Evolutionary conservation across 306 rosid species (phyloP).

Genomic region (Casuarina glauca): DNA sequence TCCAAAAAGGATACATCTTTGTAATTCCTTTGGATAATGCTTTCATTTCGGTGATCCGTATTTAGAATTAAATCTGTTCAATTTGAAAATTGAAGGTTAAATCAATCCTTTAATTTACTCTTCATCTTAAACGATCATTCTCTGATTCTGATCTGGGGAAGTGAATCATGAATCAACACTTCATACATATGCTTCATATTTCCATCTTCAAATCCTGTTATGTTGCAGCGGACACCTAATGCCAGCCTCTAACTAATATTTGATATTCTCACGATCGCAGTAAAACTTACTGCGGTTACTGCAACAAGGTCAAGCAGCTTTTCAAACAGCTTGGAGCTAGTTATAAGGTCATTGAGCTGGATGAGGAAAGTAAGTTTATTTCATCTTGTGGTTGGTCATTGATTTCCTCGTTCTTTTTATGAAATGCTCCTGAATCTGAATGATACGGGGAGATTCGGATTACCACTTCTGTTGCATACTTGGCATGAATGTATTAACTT

Average conservation of each 20-base stretch:
- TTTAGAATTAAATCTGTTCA: too few species aligned
- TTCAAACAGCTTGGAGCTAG: conserved; percentile 59
- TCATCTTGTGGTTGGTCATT: conserved; percentile 1
- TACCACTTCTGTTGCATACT: neutral
- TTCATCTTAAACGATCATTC: too few species aligned
- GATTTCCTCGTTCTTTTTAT: neutral
- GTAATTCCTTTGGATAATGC: too few species aligned
- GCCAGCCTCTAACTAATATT: neutral
- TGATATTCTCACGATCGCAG: conserved; percentile 39
- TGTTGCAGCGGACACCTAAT: neutral
- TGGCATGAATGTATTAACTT: too few species aligned
- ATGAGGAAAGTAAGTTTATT: conserved; percentile 51
- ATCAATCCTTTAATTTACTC: too few species aligned
- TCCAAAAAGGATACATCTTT: too few species aligned
- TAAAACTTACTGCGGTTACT: conserved; percentile 84
- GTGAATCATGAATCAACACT: too few species aligned
- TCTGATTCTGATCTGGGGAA: too few species aligned
- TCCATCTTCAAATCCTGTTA: neutral
- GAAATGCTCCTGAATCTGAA: neutral
- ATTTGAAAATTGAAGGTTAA: too few species aligned
- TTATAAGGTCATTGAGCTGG: conserved; percentile 65
- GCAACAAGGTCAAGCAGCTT: conserved; percentile 66
- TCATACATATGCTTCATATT: neutral
- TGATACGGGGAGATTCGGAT: neutral
- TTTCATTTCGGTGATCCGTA: too few species aligned